phyloP scores from a whole-genome alignment of 345 rosid species.

The Orychophragmus violaceus region DNA sequence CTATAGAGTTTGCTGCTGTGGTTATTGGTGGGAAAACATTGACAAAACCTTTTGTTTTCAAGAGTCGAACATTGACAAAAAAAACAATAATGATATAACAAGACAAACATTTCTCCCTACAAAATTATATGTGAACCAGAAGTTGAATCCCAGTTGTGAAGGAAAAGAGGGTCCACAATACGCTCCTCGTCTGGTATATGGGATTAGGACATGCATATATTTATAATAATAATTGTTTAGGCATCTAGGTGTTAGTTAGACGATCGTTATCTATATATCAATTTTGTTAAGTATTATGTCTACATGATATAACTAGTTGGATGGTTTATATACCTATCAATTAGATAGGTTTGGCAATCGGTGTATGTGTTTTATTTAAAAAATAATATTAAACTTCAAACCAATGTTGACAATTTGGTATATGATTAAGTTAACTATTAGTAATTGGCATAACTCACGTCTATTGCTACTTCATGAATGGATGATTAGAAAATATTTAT shows the following conservation, averaged over 20 bases:
- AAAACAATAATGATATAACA: not conserved
- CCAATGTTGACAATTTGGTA: not conserved
- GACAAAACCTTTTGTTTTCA: not conserved
- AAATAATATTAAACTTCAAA: not conserved
- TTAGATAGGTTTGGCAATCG: not conserved
- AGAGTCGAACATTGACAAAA: not conserved
- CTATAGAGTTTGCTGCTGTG: not conserved
- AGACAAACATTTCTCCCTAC: not conserved
- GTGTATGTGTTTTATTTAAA: not conserved
- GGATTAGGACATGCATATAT: not conserved
- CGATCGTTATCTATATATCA: not conserved
- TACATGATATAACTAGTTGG: constrained; percentile 1
- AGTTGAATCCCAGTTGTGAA: not conserved
- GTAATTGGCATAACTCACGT: too few species aligned
- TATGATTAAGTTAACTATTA: not conserved
- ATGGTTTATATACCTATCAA: not conserved
- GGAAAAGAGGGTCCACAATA: not conserved
- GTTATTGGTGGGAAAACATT: not conserved
- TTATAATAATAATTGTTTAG: not conserved
- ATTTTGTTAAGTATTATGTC: not conserved
- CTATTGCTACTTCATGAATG: too few species aligned
- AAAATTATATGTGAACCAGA: not conserved
- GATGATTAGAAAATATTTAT: too few species aligned
- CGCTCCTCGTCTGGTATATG: not conserved
- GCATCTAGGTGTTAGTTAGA: constrained; percentile 1